Base-by-base conservation (phyloP, 805 yeast genomes). In the Hanseniaspora vineae region DNA sequence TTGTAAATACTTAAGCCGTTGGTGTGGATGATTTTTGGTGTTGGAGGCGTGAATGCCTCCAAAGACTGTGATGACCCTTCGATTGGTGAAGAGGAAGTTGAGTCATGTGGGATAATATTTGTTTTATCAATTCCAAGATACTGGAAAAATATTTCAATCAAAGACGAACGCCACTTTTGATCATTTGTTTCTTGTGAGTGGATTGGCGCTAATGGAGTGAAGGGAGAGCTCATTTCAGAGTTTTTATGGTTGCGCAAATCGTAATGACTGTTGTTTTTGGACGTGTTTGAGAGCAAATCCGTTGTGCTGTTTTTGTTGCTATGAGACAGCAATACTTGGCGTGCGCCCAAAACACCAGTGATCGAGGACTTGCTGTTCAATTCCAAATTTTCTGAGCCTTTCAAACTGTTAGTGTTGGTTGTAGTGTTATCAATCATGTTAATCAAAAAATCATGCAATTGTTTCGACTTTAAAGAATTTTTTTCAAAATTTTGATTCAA, bases 151-250 rank as follows among this genome's bases (percentile, higher is more conserved):
- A 79, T 81, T 54, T 84, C 95, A 5, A 81, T 73, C 1, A 88
- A 61, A 0, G 90, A 85, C 18, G 72, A 67, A 47, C 83, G 66
- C 23, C 82, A 61, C 0, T 83, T 71, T 0, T 77, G 69, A 44
- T 83, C 90, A 54, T 84, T 88, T 0, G 83, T 77, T 53, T 81
- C 90, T 50, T 81, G 86, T 32, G 77, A 80, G 31, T 72, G 77
- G 5, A 81, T 71, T 52, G 79, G 76, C 12, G 67, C 47, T 2
- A 57, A 55, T 37, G 68, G 55, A 18, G 60, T 65, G 14, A 63
- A 58, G 6, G 40, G 19, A 37, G 40, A 37, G 19, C 5, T 37
- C 12, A 15, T n/a, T 14, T 37, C 40, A n/a, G 40, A 17, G 12
- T 14, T 40, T 40, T 29, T 35, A 3, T 18, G n/a, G 14, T 31